phyloP scores from a whole-genome alignment of 371 early-diverging fungal genomes.

The Apophysomyces trapeziformis region DNA sequence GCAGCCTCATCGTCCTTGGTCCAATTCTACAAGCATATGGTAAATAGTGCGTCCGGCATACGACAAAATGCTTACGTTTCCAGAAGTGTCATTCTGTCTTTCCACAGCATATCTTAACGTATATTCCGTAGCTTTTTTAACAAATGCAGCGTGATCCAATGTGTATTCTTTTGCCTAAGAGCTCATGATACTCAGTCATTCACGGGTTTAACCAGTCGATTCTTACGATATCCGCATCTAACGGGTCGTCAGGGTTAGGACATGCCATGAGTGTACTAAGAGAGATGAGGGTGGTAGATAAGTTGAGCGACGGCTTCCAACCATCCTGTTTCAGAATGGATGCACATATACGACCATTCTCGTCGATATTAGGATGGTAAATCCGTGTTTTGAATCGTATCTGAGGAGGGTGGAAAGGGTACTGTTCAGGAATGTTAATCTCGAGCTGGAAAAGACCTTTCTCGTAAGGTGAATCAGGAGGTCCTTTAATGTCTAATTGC shows the following conservation, averaged over 20 bases:
- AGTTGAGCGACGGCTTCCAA: constrained; percentile 57
- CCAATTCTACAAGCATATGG: background rate
- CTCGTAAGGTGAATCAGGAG: constrained; percentile 59
- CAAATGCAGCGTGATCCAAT: constrained; percentile 35
- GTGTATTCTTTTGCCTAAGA: constrained; percentile 51
- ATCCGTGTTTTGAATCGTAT: constrained; percentile 56
- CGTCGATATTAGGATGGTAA: constrained; percentile 63
- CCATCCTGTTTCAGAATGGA: constrained; percentile 56
- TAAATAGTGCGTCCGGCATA: background rate
- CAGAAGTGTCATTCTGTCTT: background rate
- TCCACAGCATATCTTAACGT: constrained; percentile 42
- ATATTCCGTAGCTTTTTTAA: constrained; percentile 41
- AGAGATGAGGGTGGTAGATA: constrained; percentile 46
- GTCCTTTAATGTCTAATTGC: constrained; percentile 50
- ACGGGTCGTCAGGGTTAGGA: constrained; percentile 66
- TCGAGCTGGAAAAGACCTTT: constrained; percentile 52
- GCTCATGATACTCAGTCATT: background rate
- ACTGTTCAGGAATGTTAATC: constrained; percentile 44
- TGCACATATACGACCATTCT: constrained; percentile 56
- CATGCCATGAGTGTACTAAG: constrained; percentile 46
- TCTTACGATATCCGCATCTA: constrained; percentile 56
- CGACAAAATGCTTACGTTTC: background rate
- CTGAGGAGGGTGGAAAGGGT: constrained; percentile 58
- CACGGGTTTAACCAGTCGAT: background rate
- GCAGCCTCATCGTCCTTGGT: background rate